Evolutionary conservation across 768 basidiomycete species (phyloP), one percentile per base, ranked within the genome.

Genomic region (Termitomyces sp.): DNA sequence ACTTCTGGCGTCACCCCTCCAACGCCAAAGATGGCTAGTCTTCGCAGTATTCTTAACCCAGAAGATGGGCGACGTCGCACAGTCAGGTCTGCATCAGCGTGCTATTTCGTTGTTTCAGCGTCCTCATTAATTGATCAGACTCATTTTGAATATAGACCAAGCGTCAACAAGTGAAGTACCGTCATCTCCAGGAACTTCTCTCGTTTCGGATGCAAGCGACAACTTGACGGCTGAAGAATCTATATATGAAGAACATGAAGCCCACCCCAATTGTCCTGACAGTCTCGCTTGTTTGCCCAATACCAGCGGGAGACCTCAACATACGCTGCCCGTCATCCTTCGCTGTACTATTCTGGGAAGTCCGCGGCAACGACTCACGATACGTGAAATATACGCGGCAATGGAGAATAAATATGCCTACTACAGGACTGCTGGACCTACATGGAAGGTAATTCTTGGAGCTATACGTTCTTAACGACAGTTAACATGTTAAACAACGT

Each of bases 361-460:
- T 67, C 79, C 85, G 10, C 82, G 83, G 61, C 84, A 86, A 66
- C 83, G 89, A 24, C 76, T 93, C 30, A 93, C 91, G 13, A 91
- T 93, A 64, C 80, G 90, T 48, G 90, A 92, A 66, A 92, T 93
- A 57, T 93, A 93, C 64, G 88, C 87, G 10, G 86, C 88, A 18
- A 93, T 93, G 88, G 91, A 93, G 74, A 80, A 81, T 33, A 93
- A 93, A 71, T 93, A 92, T 66, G 81, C 83, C 10, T 93, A 89
- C 65, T 93, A 91, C 72, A 85, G 80, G 70, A 86, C 84, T 16
- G 88, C 91, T 39, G 91, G 91, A 34, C 81, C 86, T 30, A 91
- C 90, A 13, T 93, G 91, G 91, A 93, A 93, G 83, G 91, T 90
- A 67, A 56, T 73, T n/a, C 62, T 34, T 44, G 40, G 56, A 22